A percentile compares a stretch with the other conserved stretches of the same genome.
These are phyloP conservation scores for Auricularia auricula-judae DNA, from an alignment of 768 basidiomycete species.

Conservation along the genomic window DNA sequence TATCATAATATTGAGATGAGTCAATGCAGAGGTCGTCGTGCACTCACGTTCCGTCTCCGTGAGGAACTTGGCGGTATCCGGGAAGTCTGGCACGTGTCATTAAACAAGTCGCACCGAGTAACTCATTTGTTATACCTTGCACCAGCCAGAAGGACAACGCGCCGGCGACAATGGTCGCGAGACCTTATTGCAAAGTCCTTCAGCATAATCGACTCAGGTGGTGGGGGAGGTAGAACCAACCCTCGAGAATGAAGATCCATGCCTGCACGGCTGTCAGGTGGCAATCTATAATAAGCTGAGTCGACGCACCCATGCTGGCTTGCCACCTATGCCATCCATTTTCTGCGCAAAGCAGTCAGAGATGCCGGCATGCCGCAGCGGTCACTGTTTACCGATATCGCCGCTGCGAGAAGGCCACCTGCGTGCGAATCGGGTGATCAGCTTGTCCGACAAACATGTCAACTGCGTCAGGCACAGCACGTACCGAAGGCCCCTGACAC, in stretches of 20 bases:
- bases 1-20: no score
- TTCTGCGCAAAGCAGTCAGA: background rate
- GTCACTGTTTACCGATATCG: conserved; percentile 1
- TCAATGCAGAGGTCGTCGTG: conserved; percentile 16
- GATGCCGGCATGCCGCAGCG: background rate
- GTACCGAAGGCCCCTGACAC: conserved; percentile 62
- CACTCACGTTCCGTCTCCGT: conserved; percentile 46
- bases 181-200: conserved; percentile 14
- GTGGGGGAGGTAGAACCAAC: background rate
- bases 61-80: conserved; percentile 69
- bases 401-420: conserved; percentile 18
- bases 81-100: conserved; percentile 40
- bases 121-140: conserved; percentile 19
- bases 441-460: conserved; percentile 14
- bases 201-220: background rate
- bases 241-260: conserved; percentile 73
- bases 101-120: no score
- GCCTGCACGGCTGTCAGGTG: conserved; percentile 15
- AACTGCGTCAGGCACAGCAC: background rate
- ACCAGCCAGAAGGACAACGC: conserved; percentile 61
- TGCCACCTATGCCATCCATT: background rate
- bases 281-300: no score
- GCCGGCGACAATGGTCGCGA: conserved; percentile 58
- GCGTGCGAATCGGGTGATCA: conserved; percentile 22
- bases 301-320: background rate